Conservation (phyloP, 2,329 filamentous ascomycete species). For the Paraphoma chrysanthemicola region DNA sequence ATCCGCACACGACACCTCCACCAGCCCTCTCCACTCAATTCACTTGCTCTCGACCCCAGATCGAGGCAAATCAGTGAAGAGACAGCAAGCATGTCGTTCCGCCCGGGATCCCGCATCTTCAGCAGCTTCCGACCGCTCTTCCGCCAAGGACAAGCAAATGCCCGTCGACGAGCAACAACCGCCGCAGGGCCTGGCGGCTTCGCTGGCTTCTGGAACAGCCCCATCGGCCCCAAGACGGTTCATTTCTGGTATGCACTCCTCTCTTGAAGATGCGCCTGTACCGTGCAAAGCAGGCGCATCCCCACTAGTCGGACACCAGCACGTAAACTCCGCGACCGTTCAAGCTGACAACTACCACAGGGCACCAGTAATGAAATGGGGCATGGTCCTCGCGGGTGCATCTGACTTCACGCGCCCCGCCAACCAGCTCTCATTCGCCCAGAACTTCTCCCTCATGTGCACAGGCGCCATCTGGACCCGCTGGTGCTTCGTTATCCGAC, state of each 20-base stretch:
- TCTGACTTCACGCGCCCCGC: constrained; percentile 91
- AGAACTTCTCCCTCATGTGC: constrained; percentile 87
- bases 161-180: constrained; percentile 73
- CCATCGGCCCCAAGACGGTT: constrained; percentile 73
- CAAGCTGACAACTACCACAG: constrained; percentile 52
- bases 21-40: constrained; percentile 52
- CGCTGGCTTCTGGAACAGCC: constrained; percentile 69
- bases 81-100: constrained; percentile 59
- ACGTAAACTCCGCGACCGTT: neutral
- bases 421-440: constrained; percentile 89
- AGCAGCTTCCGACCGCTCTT: constrained; percentile 60
- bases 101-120: constrained; percentile 65
- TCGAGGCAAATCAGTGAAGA: constrained; percentile 6
- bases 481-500: constrained; percentile 98
- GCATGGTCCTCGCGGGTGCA: constrained; percentile 87
- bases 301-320: neutral
- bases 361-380: constrained; percentile 97
- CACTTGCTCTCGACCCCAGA: neutral
- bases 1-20: constrained; percentile 11
- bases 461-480: constrained; percentile 98
- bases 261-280: neutral
- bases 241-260: constrained; percentile 84
- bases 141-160: constrained; percentile 55
- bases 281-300: neutral
- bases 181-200: constrained; percentile 66